Evolutionary conservation across 73 alveolate species (phyloP), one percentile per base, ranked within the genome.

Genomic region (Symbiodinium natans): DNA sequence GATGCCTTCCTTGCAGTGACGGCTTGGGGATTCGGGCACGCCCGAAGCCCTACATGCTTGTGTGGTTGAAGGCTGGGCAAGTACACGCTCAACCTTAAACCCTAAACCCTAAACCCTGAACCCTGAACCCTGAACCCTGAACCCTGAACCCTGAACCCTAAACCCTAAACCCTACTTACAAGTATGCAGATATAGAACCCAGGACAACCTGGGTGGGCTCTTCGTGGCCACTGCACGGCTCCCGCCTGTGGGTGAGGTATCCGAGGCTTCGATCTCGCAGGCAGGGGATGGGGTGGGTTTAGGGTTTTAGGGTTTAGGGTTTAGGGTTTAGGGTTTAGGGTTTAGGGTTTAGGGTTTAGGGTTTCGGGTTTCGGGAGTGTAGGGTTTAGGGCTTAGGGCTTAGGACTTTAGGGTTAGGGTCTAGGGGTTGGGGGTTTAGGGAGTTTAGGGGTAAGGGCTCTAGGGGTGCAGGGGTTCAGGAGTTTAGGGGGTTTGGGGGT

Each of bases 161-260:
- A 59, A 59, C 77, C 38, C 77, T 59, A 15, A 17, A 59, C 77
- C 77, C 77, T 59, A 15, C 27, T 0, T 23, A 17, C 63, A 0
- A 4, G 15, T 5, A 48, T 5, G 10, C 21, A 48, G 63, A 1
- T 23, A 1, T 48, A 1, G 7, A 6, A 1, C 7, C 36, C 36
- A 63, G 77, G 77, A 63, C 77, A 21, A 23, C 31, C 77, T 63
- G 15, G 77, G 77, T 11, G 77, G 77, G 1, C 77, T 63, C 39
- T 63, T 63, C 77, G 77, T 63, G 34, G 77, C 77, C 77, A 63
- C 77, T 3, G 77, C 77, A 23, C 77, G 77, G 77, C 77, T 63
- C 15, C 77, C 77, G 1, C 31, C 25, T 31, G 77, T 63, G 15
- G 77, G 77, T 0, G 77, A 63, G 39, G 77, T 63, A 31, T 63